Conservation (phyloP, 352 stramenopile genomes). For the Phytopythium boreale region DNA sequence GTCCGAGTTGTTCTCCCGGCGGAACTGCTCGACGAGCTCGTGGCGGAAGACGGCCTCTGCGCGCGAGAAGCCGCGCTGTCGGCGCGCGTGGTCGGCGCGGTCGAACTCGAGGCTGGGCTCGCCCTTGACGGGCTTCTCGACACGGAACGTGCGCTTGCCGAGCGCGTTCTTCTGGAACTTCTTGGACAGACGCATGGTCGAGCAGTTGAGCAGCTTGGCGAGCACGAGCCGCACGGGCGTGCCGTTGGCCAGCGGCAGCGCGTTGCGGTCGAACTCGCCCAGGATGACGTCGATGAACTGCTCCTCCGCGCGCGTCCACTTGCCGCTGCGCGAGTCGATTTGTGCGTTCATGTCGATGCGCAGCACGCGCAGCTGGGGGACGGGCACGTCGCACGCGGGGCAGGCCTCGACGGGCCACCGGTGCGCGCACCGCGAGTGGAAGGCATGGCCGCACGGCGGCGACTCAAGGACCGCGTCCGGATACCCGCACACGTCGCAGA, state of each 20-base stretch:
- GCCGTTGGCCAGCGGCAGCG: conserved; percentile 74
- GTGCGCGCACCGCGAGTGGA: conserved; percentile 84
- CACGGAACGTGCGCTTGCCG: conserved; percentile 81
- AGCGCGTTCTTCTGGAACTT: conserved; percentile 90
- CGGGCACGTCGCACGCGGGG: conserved; percentile 50
- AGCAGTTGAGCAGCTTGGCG: conserved; percentile 86
- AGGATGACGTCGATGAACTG: conserved; percentile 86
- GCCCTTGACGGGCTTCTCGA: conserved; percentile 64
- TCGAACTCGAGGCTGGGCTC: conserved; percentile 73
- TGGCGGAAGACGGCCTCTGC: conserved; percentile 75
- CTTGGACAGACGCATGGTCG: conserved; percentile 87
- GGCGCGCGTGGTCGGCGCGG: conserved; percentile 50
- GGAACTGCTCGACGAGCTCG: conserved; percentile 79
- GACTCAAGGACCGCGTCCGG: conserved; percentile 74
- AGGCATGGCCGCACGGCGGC: conserved; percentile 71
- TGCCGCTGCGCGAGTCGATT: conserved; percentile 68
- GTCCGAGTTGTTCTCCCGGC: conserved; percentile 81
- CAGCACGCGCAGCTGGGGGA: conserved; percentile 65
- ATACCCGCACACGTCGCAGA: conserved; percentile 79
- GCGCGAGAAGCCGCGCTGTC: conserved; percentile 70
- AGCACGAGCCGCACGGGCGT: conserved; percentile 82
- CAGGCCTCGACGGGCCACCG: conserved; percentile 69
- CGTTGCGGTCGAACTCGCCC: conserved; percentile 74
- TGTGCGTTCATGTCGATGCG: conserved; percentile 72
- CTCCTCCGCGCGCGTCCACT: conserved; percentile 83